Evolutionary conservation across 768 basidiomycete species (phyloP), one percentile per base, ranked within the genome.

Genomic region (Agaricus subrufescens): DNA sequence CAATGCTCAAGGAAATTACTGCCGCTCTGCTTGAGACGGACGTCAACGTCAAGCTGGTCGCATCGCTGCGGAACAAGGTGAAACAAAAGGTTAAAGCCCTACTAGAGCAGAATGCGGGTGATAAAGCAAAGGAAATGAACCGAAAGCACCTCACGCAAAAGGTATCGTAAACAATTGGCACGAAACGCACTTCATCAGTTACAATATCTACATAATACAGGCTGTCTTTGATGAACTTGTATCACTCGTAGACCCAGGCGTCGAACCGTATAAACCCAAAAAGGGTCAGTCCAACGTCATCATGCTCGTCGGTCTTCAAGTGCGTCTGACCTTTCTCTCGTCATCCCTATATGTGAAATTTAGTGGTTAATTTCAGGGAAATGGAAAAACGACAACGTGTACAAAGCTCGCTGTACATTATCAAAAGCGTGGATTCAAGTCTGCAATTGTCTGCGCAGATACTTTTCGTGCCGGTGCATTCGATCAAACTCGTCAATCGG

Each of bases 391-490:
- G 4, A 99, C 97, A 23, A 98, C 96, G 40, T 99, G 97, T 72
- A 99, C 97, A 9, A 99, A 98, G 66, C 86, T 99, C 40, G 97
- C 97, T 0, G 96, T 96, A 1, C 89, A 98, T 73, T 98, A 98
- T 69, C 94, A 96, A 69, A 90, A 91, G 66, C 87, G 95, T 61
- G 97, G 97, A 6, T 91, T 98, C 80, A 94, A 96, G 69, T 90
- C 95, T 11, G 92, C 88, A 58, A 94, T 99, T 52, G 96, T 99
- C 61, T 99, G 97, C 65, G 97, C 97, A 23, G 97, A 99, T 71
- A 99, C 97, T 0, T 99, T 99, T 78, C 91, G 97, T 73, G 97
- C 97, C 3, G 97, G 97, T 50, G 97, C 97, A 38, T 99, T 99
- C 72, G 97, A 99, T 72, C 97, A 99, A 70, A 93, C 97, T 10